Conservation (phyloP, 2,329 filamentous ascomycete genomes). For the Cordyceps cicadae region DNA sequence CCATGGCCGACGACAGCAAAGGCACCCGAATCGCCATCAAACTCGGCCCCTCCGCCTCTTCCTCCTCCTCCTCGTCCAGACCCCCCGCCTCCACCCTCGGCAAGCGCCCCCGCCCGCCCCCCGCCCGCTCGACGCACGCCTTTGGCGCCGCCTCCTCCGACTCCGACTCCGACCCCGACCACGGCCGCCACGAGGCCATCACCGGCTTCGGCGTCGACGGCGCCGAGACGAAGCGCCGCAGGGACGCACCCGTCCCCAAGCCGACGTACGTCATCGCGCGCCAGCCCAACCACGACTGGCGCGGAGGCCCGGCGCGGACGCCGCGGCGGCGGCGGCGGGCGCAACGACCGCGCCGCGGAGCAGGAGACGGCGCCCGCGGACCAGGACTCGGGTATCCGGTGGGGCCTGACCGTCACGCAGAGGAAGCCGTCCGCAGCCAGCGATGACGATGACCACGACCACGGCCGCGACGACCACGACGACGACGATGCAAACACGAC, state of each 20-base stretch:
- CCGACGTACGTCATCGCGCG: slow-evolving; percentile 47
- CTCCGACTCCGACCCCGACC: slow-evolving; percentile 24
- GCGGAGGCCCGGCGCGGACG: slow-evolving; percentile 36
- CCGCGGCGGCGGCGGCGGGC: too few relatives aligned
- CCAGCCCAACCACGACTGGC: slow-evolving; percentile 55
- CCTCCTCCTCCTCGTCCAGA: slow-evolving; percentile 21
- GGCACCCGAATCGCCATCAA: slow-evolving; percentile 40
- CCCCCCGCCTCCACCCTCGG: slow-evolving; percentile 36
- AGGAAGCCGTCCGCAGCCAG: slow-evolving; percentile 19
- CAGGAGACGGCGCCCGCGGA: slow-evolving; percentile 32
- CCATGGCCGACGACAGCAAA: slow-evolving; percentile 31
- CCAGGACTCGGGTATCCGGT: slow-evolving; percentile 46
- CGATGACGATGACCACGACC: too few relatives aligned
- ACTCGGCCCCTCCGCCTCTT: slow-evolving; percentile 28
- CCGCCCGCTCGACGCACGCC: neutral
- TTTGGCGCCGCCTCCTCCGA: slow-evolving; percentile 18
- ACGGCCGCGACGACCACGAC: too few relatives aligned
- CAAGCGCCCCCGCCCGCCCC: slow-evolving; percentile 36
- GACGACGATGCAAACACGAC: slow-evolving; percentile 9
- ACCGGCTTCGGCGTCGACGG: slow-evolving; percentile 41
- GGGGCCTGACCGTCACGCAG: slow-evolving; percentile 41
- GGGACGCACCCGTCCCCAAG: slow-evolving; percentile 17
- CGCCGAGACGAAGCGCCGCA: slow-evolving; percentile 32
- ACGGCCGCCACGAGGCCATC: slow-evolving; percentile 36
- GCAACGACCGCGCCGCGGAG: neutral